A percentile compares a stretch with the other conserved stretches of the same genome.
phyloP scores from a whole-genome alignment of 169 alveolate genomes.

The Eimeria sp. region DNA sequence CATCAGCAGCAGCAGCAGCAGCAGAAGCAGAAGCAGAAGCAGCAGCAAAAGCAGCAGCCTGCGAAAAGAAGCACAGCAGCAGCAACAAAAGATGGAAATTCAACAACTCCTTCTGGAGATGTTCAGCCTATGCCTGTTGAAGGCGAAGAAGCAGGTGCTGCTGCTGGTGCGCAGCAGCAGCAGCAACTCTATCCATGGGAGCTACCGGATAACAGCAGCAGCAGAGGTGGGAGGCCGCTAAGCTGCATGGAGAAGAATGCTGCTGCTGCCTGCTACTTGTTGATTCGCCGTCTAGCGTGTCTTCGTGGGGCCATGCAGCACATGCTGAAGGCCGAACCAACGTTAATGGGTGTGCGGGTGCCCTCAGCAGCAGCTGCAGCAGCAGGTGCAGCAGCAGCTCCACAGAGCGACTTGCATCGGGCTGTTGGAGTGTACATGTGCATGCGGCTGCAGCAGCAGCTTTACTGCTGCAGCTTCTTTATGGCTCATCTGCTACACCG shows the following conservation, averaged over 20 bases:
- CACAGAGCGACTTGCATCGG: conserved; percentile 11
- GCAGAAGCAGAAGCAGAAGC: too few relatives aligned
- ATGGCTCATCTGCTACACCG: conserved; percentile 79
- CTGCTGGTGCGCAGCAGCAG: conserved; percentile 3
- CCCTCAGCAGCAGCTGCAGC: conserved; percentile 56
- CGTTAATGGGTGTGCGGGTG: not conserved
- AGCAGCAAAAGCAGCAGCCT: too few relatives aligned
- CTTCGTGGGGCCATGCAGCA: conserved; percentile 54
- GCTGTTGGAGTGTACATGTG: conserved; percentile 25
- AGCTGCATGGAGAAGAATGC: not conserved
- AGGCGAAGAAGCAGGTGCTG: conserved; percentile 27
- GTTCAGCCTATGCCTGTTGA: conserved; percentile 1
- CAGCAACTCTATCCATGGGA: conserved; percentile 30
- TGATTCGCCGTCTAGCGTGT: not conserved
- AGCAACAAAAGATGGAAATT: too few relatives aligned
- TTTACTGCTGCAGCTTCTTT: conserved; percentile 69
- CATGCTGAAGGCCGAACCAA: conserved; percentile 5
- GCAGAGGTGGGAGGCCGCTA: conserved; percentile 25
- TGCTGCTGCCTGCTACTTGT: conserved; percentile 19
- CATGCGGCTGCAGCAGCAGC: conserved; percentile 79
- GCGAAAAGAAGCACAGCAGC: too few relatives aligned
- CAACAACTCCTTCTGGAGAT: conserved; percentile 14
- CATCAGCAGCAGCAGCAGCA: too few relatives aligned
- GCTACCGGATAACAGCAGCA: not conserved
- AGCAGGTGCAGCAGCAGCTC: conserved; percentile 53